phyloP scores from a whole-genome alignment of 2,329 filamentous ascomycete species.

The Nemania serpens region DNA sequence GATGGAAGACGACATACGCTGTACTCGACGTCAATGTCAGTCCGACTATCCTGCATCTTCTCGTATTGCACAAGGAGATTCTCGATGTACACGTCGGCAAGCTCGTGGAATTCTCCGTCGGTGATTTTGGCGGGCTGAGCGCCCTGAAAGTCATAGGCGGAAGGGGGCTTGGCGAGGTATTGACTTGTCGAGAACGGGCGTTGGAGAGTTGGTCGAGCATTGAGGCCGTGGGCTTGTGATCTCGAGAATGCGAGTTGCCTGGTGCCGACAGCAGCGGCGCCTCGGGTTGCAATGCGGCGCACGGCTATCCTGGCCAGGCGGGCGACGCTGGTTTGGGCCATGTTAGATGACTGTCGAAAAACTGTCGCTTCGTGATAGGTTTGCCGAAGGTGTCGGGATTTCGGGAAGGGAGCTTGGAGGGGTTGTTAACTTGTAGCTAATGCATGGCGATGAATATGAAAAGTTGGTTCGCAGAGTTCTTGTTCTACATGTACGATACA shows the following conservation, averaged over 20 bases:
- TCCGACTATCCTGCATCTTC: conserved; percentile 70
- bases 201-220: conserved; percentile 1
- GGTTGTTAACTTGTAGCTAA: conserved; percentile 9
- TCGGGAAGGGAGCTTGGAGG: conserved; percentile 5
- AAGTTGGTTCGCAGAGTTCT: neutral
- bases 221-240: conserved; percentile 8
- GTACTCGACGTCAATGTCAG: conserved; percentile 87
- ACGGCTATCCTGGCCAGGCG: conserved; percentile 47
- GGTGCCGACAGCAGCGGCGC: conserved; percentile 29
- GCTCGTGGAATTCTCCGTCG: conserved; percentile 73
- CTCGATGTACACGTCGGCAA: conserved; percentile 76
- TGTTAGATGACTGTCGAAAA: neutral
- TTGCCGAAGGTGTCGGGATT: neutral
- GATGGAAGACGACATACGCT: conserved; percentile 62
- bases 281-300: conserved; percentile 38
- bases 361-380: neutral
- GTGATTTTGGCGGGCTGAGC: conserved; percentile 64
- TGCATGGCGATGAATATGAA: conserved; percentile 9
- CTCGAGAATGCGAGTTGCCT: conserved; percentile 29
- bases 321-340: too few relatives aligned
- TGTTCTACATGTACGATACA: neutral
- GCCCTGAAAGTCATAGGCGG: conserved; percentile 41
- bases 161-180: conserved; percentile 46
- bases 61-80: conserved; percentile 66
- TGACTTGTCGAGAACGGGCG: conserved; percentile 43